These are phyloP conservation scores for Luffa acutangula DNA, from an alignment of 306 rosid species.

Conservation along the genomic window DNA sequence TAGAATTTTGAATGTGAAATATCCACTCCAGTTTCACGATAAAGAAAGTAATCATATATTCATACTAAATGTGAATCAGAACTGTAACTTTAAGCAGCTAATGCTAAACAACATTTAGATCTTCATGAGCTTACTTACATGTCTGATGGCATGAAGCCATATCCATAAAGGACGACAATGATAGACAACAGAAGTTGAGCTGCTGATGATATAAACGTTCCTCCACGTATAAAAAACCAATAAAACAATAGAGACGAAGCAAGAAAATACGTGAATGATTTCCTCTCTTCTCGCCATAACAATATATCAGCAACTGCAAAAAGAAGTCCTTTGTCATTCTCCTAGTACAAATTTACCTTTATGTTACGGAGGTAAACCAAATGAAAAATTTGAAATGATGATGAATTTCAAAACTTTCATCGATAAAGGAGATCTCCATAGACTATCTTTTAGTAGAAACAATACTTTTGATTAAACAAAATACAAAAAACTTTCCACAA, in stretches of 20 bases:
- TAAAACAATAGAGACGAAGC: slow-evolving; percentile 42
- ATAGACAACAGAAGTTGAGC: slow-evolving; percentile 49
- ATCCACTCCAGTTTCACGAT: background rate
- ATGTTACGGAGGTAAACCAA: background rate
- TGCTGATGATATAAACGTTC: slow-evolving; percentile 41
- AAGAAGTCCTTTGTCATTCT: slow-evolving; percentile 29
- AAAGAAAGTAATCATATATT: background rate
- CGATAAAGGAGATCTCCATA: background rate
- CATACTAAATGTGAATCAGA: background rate
- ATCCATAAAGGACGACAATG: slow-evolving; percentile 38
- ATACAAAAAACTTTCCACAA: too few species aligned
- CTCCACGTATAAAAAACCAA: slow-evolving; percentile 77
- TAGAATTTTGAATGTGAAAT: background rate
- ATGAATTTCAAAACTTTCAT: background rate
- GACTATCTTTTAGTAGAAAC: background rate
- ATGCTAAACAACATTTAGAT: background rate
- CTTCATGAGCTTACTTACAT: slow-evolving; percentile 33
- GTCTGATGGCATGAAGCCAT: slow-evolving; percentile 42
- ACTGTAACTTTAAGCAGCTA: background rate
- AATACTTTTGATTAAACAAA: background rate
- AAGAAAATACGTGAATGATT: slow-evolving; percentile 55
- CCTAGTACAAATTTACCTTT: background rate
- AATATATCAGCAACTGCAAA: slow-evolving; percentile 70
- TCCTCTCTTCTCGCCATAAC: slow-evolving; percentile 87
- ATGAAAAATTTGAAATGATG: background rate